Conservation (phyloP, 2,329 filamentous ascomycete species). For the Alternaria angustiovoidea region DNA sequence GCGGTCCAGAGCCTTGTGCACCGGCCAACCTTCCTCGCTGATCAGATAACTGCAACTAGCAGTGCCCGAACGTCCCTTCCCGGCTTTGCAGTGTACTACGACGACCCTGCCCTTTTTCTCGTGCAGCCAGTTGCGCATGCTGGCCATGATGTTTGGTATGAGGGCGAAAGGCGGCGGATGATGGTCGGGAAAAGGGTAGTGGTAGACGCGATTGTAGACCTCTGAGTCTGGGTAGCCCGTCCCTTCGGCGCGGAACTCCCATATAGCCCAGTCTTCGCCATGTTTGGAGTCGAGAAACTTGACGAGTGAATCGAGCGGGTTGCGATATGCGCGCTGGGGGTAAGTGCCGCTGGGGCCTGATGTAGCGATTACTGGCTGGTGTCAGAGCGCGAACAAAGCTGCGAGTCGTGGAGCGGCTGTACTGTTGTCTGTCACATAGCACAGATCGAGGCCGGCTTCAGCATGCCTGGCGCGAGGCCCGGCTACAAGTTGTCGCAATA, state of each 20-base stretch:
- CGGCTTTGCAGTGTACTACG: slow-evolving; percentile 96
- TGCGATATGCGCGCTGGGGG: slow-evolving; percentile 91
- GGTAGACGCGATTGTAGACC: slow-evolving; percentile 83
- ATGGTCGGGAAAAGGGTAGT: slow-evolving; percentile 97
- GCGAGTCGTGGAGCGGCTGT: slow-evolving; percentile 45
- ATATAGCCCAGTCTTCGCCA: slow-evolving; percentile 83
- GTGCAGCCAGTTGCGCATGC: slow-evolving; percentile 87
- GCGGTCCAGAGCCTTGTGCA: slow-evolving; percentile 68
- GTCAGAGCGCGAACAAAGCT: slow-evolving; percentile 49
- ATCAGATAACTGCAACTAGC: slow-evolving; percentile 90
- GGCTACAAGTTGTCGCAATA: slow-evolving; percentile 91
- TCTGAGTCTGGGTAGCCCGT: slow-evolving; percentile 93
- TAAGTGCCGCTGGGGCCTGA: slow-evolving; percentile 91
- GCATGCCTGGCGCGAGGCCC: slow-evolving; percentile 83
- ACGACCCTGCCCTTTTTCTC: slow-evolving; percentile 69
- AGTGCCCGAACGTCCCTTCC: slow-evolving; percentile 91
- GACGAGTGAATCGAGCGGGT: slow-evolving; percentile 86
- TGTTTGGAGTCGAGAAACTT: slow-evolving; percentile 88
- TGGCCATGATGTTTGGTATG: slow-evolving; percentile 86
- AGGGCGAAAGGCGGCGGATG: slow-evolving; percentile 93
- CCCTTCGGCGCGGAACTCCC: slow-evolving; percentile 97
- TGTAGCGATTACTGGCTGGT: slow-evolving; percentile 66
- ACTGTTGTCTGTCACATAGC: slow-evolving; percentile 89
- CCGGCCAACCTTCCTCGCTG: slow-evolving; percentile 77
- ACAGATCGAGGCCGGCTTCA: slow-evolving; percentile 90